phyloP scores from a whole-genome alignment of 1,284 basidiomycete genomes.

The Entoloma clypeatum region DNA sequence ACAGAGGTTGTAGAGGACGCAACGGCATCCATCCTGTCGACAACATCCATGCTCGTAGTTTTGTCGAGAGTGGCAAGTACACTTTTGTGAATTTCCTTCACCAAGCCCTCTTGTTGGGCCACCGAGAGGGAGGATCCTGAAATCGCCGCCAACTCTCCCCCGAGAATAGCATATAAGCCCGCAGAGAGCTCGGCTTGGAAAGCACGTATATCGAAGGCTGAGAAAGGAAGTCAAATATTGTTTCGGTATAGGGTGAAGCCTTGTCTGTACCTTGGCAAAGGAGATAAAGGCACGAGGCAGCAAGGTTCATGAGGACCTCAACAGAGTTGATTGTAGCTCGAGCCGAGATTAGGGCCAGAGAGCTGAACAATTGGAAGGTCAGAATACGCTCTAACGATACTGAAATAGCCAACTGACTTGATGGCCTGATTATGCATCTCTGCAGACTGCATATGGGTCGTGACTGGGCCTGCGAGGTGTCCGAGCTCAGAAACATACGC shows the following conservation, averaged over 20 bases:
- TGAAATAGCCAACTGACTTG: constrained; percentile 57
- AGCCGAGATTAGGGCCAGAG: constrained; percentile 76
- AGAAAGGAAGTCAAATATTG: background rate
- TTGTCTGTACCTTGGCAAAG: constrained; percentile 75
- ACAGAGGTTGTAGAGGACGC: constrained; percentile 57
- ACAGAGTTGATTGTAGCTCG: constrained; percentile 75
- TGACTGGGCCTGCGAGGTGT: constrained; percentile 79
- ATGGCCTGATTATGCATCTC: constrained; percentile 89
- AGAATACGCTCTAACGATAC: too few species aligned
- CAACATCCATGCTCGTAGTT: constrained; percentile 68
- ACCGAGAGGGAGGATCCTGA: constrained; percentile 42
- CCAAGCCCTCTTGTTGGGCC: constrained; percentile 31
- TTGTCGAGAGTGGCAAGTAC: constrained; percentile 56
- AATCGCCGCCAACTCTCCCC: constrained; percentile 45
- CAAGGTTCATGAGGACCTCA: constrained; percentile 72
- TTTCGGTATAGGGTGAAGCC: background rate
- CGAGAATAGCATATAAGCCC: constrained; percentile 45
- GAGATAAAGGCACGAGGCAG: constrained; percentile 71
- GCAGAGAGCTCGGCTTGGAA: constrained; percentile 61
- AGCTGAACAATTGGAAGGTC: constrained; percentile 41
- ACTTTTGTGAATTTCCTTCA: constrained; percentile 33
- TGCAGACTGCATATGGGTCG: constrained; percentile 80
- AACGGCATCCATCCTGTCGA: constrained; percentile 60
- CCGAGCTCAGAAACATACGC: constrained; percentile 82
- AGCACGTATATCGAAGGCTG: constrained; percentile 74